Base-by-base conservation (phyloP, 257 asterid genomes). In the Capsicum baccatum region DNA sequence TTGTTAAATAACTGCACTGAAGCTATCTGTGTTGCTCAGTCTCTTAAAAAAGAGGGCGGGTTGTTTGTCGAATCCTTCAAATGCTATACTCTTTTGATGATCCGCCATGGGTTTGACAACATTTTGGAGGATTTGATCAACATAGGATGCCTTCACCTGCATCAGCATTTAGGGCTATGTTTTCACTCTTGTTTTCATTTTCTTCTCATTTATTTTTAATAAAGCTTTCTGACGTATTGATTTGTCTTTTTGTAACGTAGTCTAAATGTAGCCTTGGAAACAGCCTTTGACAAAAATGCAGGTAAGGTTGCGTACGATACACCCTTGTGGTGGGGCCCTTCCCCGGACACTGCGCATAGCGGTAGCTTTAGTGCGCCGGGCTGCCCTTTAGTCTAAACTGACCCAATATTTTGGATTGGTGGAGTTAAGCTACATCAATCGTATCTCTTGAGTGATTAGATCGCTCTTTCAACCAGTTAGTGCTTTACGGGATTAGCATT, bases 401-500 rank as follows among this genome's bases (percentile, higher is more conserved):
- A 50, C 44, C 81, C 21, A 50, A 50, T 74, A 62, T 50, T 50
- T 74, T 50, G 62, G 12, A 74, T 50, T 74, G 81, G 44, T 21
- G 44, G 47, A 74, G 7, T 19, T 52, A 48, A 11, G 59, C 59
- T 73, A 47, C 59, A 73, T 73, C 6, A 15, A 1, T 47, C 21
- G 57, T 73, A 50, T 6, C 19, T 50, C n/a, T 42, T 8, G 37
- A 3, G 7, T 13, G 50, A 14, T 35, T 67, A 5, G 33, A 37
- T 67, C 74, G 37, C 12, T 67, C 19, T 35, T 37, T 52, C 62
- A 50, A 50, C 5, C 47, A 48, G 62, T 74, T 12, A 21, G 47
- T 26, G 19, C 26, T 76, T 4, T 0, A 50, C 2, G 6, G 19
- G 6, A 21, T 74, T 19, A 21, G 13, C 44, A 48, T 74, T 12